Evolutionary conservation across 805 yeast species (phyloP), one percentile per base, ranked within the genome.

Genomic region (Metschnikowia matae): DNA sequence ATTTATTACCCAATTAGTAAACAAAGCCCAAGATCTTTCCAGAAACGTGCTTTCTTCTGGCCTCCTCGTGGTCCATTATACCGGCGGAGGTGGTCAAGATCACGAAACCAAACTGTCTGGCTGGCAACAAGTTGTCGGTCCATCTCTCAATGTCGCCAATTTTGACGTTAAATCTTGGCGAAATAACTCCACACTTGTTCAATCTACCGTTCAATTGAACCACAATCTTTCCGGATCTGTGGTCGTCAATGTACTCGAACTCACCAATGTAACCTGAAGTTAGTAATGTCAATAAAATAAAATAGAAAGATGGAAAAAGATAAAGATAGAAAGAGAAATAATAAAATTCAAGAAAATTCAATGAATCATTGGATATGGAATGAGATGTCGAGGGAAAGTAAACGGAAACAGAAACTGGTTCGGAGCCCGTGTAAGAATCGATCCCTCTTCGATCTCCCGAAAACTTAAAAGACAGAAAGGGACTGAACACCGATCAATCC

Each of bases 11-110:
- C 38, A 14, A 21, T 39, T 87, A 91, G 87, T 91, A 91, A 63
- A 91, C 97, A 83, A 89, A 91, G 74, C 97, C 98, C 73, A 91
- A 87, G 79, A 91, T 87, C 85, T 91, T 91, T 79, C 98, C 98
- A 66, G 97, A 89, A 67, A 91, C 97, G 82, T 91, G 97, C 88
- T 91, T 92, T 85, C 97, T 87, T 86, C 96, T 89, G 71, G 98
- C 98, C 83, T 91, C 97, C 84, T 92, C 97, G 83, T 91, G 98
- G 85, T 92, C 97, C 96, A 91, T 90, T 70, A 91, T 91, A 82
- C 98, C 98, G 68, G 97, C 97, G 69, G 97, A 92, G 68, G 98
- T 91, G 80, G 98, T 92, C 75, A 91, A 84, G 78, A 91, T 88
- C 72, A 91, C 91, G 86, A 78, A 90, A 81, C 98, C 98, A 72